Base-by-base conservation (phyloP, 495 filamentous ascomycete species). In the Lepidopterella palustris region DNA sequence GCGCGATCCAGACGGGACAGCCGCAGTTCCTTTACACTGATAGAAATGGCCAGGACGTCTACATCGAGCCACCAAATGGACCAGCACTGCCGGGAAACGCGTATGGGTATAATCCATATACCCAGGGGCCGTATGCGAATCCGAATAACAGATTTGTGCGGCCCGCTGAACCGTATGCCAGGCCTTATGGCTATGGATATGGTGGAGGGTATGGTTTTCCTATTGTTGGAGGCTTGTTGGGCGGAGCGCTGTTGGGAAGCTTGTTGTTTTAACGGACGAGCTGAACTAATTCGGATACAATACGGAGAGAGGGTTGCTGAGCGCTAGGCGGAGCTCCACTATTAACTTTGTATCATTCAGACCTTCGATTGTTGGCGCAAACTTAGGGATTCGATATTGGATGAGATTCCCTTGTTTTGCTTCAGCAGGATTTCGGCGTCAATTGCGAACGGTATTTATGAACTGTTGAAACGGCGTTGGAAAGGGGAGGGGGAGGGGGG, bases 1-100 rank as follows among this genome's bases (percentile, higher is more conserved):
- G 61, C 8, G 77, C 77, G 1, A 53, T 64, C 45, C 55, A 73
- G 55, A 79, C 76, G 2, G 78, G 77, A 4, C 60, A 75, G 61
- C 77, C 77, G 57, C 78, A 79, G 64, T 65, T 72, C 4, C 20
- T 80, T 0, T 75, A 76, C 31, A 76, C 73, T 54, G 77, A 78
- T 57, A 49, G 51, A 2, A 62, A 79, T 26, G 78, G 78, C 11
- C 67, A 70, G 45, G 74, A 80, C 54, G 61, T 80, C 13, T 80
- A 76, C 57, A 73, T 80, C 47, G 74, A 78, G 66, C 76, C 78
- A 20, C 74, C 74, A 18, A 53, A 55, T 25, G 66, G 60, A n/a
- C 63, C 67, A 10, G 24, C 24, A 24, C 59, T 59, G 39, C 52
- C 64, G 58, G 9, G 48, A 23, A 57, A 68, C 27, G 63, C 63